Percentiles rank a stretch among this genome's conserved stretches.
These are phyloP conservation scores for Buxus sempervirens DNA, from an alignment of 164 flowering plant species.

Conservation along the genomic window DNA sequence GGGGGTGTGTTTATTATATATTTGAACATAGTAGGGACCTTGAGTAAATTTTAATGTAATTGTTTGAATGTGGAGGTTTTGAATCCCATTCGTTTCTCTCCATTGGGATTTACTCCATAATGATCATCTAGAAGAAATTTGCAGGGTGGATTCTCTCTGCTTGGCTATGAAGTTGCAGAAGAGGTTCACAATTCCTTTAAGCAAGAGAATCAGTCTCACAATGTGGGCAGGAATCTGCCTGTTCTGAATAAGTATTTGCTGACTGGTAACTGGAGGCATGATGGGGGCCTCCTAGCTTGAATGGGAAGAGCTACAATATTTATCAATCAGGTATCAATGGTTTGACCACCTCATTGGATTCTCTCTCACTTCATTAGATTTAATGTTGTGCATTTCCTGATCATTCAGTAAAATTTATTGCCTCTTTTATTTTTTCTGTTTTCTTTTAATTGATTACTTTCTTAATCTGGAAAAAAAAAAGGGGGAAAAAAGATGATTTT, in stretches of 20 bases:
- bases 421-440: background rate
- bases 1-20: background rate
- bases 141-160: constrained; percentile 61
- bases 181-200: constrained; percentile 82
- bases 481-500: background rate
- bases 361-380: background rate
- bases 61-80: constrained; percentile 6
- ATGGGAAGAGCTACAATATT: constrained; percentile 33
- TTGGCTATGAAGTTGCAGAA: constrained; percentile 83
- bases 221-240: constrained; percentile 50
- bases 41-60: background rate
- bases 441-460: background rate
- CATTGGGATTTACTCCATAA: constrained; percentile 14
- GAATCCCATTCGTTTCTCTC: constrained; percentile 5
- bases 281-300: constrained; percentile 34
- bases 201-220: constrained; percentile 60
- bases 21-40: background rate
- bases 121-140: constrained; percentile 21
- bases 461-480: background rate
- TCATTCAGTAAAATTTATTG: background rate
- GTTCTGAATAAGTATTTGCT: constrained; percentile 41
- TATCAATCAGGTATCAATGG: constrained; percentile 50
- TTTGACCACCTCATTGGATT: background rate
- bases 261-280: constrained; percentile 52
- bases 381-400: background rate